A percentile compares a stretch with the other conserved stretches of the same genome.
These are phyloP conservation scores for Anthostomella pinea DNA, from an alignment of 2,329 filamentous ascomycete genomes.

Conservation along the genomic window DNA sequence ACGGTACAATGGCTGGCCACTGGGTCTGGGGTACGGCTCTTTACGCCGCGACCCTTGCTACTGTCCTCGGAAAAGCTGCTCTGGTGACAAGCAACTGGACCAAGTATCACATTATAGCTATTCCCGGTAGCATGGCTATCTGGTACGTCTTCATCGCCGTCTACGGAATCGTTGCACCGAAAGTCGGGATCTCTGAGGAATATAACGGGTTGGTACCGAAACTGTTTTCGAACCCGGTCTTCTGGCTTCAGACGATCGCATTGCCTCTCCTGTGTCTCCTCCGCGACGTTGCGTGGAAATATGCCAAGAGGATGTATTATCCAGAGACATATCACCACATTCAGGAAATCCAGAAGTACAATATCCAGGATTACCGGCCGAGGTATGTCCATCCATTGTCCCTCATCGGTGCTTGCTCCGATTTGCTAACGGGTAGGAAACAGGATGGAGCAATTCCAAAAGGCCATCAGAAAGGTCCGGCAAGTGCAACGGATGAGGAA, in stretches of 20 bases:
- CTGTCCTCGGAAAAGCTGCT: conserved; percentile 90
- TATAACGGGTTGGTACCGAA: conserved; percentile 80
- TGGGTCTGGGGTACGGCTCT: conserved; percentile 98
- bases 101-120: conserved; percentile 94
- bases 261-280: conserved; percentile 79
- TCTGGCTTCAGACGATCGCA: conserved; percentile 86
- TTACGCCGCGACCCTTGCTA: conserved; percentile 90
- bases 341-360: conserved; percentile 99
- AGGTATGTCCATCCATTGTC: conserved; percentile 56
- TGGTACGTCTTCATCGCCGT: conserved; percentile 89
- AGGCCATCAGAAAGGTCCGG: conserved; percentile 95
- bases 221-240: conserved; percentile 76
- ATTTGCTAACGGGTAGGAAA: conserved; percentile 18
- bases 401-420: conserved; percentile 11
- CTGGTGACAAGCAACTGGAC: conserved; percentile 98
- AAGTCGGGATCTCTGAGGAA: conserved; percentile 75
- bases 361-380: conserved; percentile 97
- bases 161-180: conserved; percentile 84
- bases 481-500: conserved; percentile 99
- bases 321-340: conserved; percentile 97
- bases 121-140: conserved; percentile 86
- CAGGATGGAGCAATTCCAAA: conserved; percentile 99
- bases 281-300: conserved; percentile 95
- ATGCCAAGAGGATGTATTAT: conserved; percentile 93
- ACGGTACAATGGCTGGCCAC: conserved; percentile 83